Evolutionary conservation across 495 filamentous ascomycete species (phyloP).

Genomic region (Collariella sp.): DNA sequence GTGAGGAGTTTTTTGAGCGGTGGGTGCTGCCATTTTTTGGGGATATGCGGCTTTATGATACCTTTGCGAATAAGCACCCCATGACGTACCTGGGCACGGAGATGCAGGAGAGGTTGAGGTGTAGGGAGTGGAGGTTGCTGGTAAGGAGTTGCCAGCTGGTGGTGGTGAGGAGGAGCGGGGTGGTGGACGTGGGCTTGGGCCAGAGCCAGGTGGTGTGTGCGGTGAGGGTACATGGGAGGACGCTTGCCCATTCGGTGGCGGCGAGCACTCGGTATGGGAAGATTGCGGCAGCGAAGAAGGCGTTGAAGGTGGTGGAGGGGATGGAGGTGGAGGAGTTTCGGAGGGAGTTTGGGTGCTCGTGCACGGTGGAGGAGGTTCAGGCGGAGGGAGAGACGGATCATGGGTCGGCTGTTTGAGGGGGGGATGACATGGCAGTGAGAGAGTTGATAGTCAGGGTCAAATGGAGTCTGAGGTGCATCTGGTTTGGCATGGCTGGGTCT

Average conservation of each 20-base stretch:
- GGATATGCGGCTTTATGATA: slow-evolving; percentile 84
- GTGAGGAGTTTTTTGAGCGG: slow-evolving; percentile 68
- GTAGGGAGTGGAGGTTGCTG: slow-evolving; percentile 37
- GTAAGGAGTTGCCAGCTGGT: slow-evolving; percentile 8
- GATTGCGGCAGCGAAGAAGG: slow-evolving; percentile 60
- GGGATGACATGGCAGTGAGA: no score
- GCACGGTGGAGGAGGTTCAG: slow-evolving; percentile 24
- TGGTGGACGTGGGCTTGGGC: slow-evolving; percentile 27
- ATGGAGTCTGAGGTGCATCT: no score
- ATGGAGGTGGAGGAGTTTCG: slow-evolving; percentile 53
- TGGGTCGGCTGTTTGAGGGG: slow-evolving; percentile 10
- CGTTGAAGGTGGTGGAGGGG: slow-evolving; percentile 49
- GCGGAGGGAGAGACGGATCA: slow-evolving; percentile 3
- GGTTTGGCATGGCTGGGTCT: no score
- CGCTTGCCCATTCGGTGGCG: slow-evolving; percentile 54
- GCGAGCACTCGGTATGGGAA: slow-evolving; percentile 63
- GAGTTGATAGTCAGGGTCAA: no score
- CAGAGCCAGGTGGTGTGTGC: slow-evolving; percentile 54
- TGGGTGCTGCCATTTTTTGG: slow-evolving; percentile 71
- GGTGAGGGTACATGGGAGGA: slow-evolving; percentile 64
- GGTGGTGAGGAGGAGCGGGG: slow-evolving; percentile 7
- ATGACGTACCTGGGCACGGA: slow-evolving; percentile 41
- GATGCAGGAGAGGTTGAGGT: slow-evolving; percentile 40
- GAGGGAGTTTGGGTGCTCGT: slow-evolving; percentile 54
- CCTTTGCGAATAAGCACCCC: slow-evolving; percentile 82